Conservation (phyloP, 73 alveolate genomes). For the Loxodes magnus region DNA sequence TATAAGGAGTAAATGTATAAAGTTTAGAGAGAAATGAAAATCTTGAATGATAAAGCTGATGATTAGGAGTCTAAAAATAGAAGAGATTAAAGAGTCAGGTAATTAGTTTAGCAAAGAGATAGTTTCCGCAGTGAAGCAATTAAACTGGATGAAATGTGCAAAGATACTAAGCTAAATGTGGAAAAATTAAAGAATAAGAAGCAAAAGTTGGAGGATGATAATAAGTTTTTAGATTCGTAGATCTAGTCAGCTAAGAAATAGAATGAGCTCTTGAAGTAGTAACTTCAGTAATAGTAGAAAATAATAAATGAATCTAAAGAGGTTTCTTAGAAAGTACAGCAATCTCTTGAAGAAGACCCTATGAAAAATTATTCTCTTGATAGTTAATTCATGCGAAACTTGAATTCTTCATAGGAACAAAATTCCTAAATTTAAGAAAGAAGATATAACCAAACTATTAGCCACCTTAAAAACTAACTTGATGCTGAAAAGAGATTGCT, state of each 20-base stretch:
- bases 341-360: not conserved
- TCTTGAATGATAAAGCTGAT: conserved; percentile 34
- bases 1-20: conserved; percentile 27
- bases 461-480: conserved; percentile 3
- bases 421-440: not conserved
- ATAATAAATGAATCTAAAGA: too few relatives aligned
- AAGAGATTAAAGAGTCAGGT: conserved; percentile 31
- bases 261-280: not conserved
- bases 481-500: not conserved
- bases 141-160: conserved; percentile 32
- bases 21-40: conserved; percentile 25
- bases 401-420: not conserved
- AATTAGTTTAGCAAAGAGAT: conserved; percentile 36
- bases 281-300: not conserved
- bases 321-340: not conserved
- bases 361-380: not conserved
- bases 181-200: conserved; percentile 16
- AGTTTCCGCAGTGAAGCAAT: conserved; percentile 46
- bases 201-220: conserved; percentile 11
- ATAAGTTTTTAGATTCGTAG: conserved; percentile 6
- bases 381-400: not conserved
- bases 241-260: not conserved
- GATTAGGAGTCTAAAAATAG: conserved; percentile 33
- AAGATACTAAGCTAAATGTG: conserved; percentile 27
- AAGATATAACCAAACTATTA: not conserved